A percentile compares a stretch with the other conserved stretches of the same genome.
Conservation (phyloP, 352 stramenopile genomes). For the Globisporangium orthogonon region DNA sequence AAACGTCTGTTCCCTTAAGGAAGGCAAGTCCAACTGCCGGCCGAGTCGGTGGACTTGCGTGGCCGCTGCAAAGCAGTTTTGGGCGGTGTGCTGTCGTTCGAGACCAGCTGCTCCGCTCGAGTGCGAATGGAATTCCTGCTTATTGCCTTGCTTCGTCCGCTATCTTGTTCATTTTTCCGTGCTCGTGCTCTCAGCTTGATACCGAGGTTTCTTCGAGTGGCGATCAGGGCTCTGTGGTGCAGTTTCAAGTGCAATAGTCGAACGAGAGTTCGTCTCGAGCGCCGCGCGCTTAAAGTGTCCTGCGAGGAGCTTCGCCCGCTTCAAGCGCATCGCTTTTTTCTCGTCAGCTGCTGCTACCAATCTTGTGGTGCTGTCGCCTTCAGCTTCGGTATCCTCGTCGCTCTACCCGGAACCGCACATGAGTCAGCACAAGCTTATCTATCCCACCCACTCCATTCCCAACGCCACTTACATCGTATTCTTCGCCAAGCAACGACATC, state of each 20-base stretch:
- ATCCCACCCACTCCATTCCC: not conserved
- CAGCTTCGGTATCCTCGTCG: conserved; percentile 12
- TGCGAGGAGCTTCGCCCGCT: conserved; percentile 14
- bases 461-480: conserved; percentile 31
- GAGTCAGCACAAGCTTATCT: not conserved
- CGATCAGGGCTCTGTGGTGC: no score
- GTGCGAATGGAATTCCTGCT: no score
- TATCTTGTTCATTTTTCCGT: no score
- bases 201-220: no score
- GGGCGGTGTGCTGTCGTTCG: no score
- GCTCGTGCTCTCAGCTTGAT: not conserved
- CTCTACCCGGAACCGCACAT: conserved; percentile 12
- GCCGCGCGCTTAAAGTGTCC: conserved; percentile 14
- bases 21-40: no score
- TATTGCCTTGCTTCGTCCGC: no score
- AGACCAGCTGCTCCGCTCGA: no score
- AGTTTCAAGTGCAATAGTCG: no score
- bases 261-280: not conserved
- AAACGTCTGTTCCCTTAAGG: conserved; percentile 67
- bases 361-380: conserved; percentile 5
- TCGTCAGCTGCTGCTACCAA: not conserved
- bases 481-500: conserved; percentile 26
- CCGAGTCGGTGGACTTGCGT: no score
- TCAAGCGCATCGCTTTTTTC: conserved; percentile 16
- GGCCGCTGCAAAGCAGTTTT: no score